Evolutionary conservation across 139 green algal species (phyloP).

Genomic region (Spirogloea muscicola): DNA sequence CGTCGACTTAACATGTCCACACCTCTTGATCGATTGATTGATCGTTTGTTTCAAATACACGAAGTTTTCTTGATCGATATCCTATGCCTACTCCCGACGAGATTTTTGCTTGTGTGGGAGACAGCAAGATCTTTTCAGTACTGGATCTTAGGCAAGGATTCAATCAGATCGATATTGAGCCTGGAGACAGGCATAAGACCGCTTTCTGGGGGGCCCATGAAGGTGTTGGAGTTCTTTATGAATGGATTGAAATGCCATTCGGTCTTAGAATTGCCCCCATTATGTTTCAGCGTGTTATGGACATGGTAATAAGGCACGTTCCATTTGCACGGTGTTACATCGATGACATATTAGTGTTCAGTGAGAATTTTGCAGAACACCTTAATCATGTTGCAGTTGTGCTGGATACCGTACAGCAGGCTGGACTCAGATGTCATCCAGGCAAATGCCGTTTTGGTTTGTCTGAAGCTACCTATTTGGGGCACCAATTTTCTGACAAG

Average conservation of each 20-base stretch:
- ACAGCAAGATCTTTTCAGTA: no score
- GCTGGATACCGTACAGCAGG: no score
- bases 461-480: no score
- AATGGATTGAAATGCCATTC: background rate
- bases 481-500: no score
- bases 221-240: no score
- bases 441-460: no score
- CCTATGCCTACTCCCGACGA: slow-evolving; percentile 20
- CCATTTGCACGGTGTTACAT: background rate
- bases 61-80: no score
- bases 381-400: background rate
- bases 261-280: background rate
- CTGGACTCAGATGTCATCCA: no score
- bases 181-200: background rate
- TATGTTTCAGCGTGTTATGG: slow-evolving; percentile 9
- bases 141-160: slow-evolving; percentile 7
- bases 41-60: no score
- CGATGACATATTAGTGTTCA: slow-evolving; percentile 11
- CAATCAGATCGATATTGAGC: background rate
- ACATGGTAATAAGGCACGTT: background rate
- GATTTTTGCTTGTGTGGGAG: slow-evolving; percentile 2
- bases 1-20: no score
- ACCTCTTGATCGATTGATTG: no score
- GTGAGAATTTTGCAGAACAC: background rate
- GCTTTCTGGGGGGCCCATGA: background rate